Conservation (phyloP, 2,329 filamentous ascomycete genomes). For the Teratosphaeria destructans region DNA sequence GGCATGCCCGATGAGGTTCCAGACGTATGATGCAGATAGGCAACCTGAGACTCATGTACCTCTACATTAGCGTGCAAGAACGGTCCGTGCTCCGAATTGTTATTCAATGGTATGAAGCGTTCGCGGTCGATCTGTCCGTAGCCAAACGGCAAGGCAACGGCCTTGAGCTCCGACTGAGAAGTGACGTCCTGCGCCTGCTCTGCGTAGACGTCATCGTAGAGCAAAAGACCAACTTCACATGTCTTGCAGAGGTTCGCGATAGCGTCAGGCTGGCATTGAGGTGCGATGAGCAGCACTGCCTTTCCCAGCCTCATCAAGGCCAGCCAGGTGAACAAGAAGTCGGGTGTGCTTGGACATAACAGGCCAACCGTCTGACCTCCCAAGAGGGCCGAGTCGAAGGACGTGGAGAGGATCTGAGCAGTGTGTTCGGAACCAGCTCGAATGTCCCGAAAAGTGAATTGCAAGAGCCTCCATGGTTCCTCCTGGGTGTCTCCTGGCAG, state of each 20-base stretch:
- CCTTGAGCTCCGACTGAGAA: neutral
- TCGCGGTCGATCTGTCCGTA: neutral
- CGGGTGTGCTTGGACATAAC: slow-evolving; percentile 45
- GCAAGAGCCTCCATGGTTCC: slow-evolving; percentile 10
- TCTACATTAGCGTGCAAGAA: neutral
- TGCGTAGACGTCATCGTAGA: slow-evolving; percentile 36
- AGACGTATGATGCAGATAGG: slow-evolving; percentile 54
- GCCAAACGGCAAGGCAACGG: neutral
- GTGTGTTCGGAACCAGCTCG: slow-evolving; percentile 26
- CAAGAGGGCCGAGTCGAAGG: slow-evolving; percentile 3
- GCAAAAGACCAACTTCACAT: slow-evolving; percentile 33
- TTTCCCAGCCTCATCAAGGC: slow-evolving; percentile 47
- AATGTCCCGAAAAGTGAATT: slow-evolving; percentile 30
- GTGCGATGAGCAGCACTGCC: slow-evolving; percentile 48
- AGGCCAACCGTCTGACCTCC: slow-evolving; percentile 37
- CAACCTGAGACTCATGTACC: slow-evolving; percentile 31
- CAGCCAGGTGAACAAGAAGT: slow-evolving; percentile 52
- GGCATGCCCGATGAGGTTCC: slow-evolving; percentile 54
- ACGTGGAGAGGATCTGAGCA: slow-evolving; percentile 22
- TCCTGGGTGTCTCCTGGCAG: slow-evolving; percentile 14
- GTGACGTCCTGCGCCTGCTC: slow-evolving; percentile 12
- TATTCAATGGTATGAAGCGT: slow-evolving; percentile 2
- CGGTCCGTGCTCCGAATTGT: neutral
- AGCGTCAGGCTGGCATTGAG: slow-evolving; percentile 36
- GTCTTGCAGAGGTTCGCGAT: slow-evolving; percentile 44